Percentiles rank a stretch among this genome's conserved stretches.
Evolutionary conservation across 2,329 filamentous ascomycete genomes (phyloP).

Genomic region (Geosmithia putterillii): DNA sequence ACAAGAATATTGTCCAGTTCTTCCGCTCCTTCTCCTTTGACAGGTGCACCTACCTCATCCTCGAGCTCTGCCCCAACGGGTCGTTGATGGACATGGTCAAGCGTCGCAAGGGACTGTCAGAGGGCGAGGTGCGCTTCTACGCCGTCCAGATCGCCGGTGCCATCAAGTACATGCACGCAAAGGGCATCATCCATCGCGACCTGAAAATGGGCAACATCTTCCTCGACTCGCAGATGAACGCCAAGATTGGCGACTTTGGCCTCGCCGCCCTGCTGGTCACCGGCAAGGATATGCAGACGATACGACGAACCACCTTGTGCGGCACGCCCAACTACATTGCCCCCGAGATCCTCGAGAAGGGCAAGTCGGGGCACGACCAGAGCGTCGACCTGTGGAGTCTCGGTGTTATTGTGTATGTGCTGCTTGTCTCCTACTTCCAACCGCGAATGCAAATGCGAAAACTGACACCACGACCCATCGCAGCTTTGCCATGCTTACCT

Average conservation of each 20-base stretch:
- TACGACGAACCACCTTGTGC: conserved; percentile 82
- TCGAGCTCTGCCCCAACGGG: conserved; percentile 90
- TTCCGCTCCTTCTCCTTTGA: conserved; percentile 86
- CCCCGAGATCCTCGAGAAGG: conserved; percentile 89
- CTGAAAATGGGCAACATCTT: conserved; percentile 98
- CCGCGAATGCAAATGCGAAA: too few relatives aligned
- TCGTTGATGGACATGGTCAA: conserved; percentile 98
- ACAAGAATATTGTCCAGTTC: conserved; percentile 93
- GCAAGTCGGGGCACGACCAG: conserved; percentile 88
- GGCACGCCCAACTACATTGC: conserved; percentile 98
- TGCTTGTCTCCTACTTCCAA: too few relatives aligned
- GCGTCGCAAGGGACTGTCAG: conserved; percentile 76
- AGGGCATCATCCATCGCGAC: conserved; percentile 93
- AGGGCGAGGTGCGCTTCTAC: conserved; percentile 89
- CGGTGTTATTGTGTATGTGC: conserved; percentile 82
- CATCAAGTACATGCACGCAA: conserved; percentile 94
- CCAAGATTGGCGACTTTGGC: conserved; percentile 96
- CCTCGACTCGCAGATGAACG: conserved; percentile 86
- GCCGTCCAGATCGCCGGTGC: conserved; percentile 91
- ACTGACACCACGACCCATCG: neutral
- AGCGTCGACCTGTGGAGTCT: conserved; percentile 98
- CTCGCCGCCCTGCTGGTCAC: conserved; percentile 85
- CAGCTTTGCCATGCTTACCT: conserved; percentile 91
- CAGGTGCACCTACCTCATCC: conserved; percentile 80
- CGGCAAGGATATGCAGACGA: conserved; percentile 75